Evolutionary conservation across 164 flowering plant species (phyloP).

Genomic region (Liriodendron chinense): DNA sequence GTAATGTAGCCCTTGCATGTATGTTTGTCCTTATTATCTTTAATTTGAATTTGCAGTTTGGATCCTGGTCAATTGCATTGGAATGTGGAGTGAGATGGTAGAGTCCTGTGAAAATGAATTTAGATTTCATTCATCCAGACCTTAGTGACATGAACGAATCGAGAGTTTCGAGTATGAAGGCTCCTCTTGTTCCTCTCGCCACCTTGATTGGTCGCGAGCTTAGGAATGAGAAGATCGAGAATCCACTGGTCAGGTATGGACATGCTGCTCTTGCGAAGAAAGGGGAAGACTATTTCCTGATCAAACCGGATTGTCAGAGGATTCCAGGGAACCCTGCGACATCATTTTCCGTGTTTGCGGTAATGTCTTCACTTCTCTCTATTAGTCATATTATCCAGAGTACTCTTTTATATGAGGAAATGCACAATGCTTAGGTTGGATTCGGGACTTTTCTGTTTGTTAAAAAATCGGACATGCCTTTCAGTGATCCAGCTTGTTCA

Average conservation of each 20-base stretch:
- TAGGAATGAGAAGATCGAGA: conserved; percentile 71
- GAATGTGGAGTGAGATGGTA: conserved; percentile 13
- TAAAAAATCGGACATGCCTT: too few species aligned
- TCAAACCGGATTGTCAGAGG: conserved; percentile 73
- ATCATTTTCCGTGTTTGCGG: conserved; percentile 87
- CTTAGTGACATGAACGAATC: conserved; percentile 47
- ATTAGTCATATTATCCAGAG: too few species aligned
- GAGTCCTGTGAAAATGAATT: conserved; percentile 13
- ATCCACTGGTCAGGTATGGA: conserved; percentile 70
- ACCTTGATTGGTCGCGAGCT: conserved; percentile 90
- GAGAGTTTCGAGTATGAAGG: conserved; percentile 40
- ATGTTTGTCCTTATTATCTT: neutral
- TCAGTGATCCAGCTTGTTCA: neutral
- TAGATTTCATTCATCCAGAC: conserved; percentile 16
- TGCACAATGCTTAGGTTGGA: too few species aligned
- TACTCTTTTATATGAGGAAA: too few species aligned
- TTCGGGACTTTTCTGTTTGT: too few species aligned
- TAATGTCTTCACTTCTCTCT: conserved; percentile 24
- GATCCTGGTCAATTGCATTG: conserved; percentile 1
- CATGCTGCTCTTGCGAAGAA: conserved; percentile 91
- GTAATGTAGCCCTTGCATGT: neutral
- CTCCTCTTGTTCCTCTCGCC: conserved; percentile 75
- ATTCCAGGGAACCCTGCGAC: conserved; percentile 69
- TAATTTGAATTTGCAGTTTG: neutral
- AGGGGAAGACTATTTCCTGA: conserved; percentile 91